Evolutionary conservation across 2,329 filamentous ascomycete species (phyloP).

Genomic region (Sphaerulina populicola): DNA sequence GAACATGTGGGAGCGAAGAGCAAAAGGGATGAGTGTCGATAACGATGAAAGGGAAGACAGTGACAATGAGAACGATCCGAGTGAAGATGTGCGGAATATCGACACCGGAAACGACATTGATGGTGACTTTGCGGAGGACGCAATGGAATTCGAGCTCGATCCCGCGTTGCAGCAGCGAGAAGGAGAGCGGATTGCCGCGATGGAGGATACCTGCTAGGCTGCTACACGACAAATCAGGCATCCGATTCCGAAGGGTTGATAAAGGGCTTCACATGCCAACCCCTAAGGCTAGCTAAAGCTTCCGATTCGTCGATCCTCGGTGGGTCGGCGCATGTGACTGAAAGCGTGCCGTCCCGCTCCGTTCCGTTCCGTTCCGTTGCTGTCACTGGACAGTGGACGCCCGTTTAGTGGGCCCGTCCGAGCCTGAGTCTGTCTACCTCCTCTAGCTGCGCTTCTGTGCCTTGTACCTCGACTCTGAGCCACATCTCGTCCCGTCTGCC

Average conservation of each 20-base stretch:
- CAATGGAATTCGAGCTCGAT: not conserved
- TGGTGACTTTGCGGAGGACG: slow-evolving; percentile 6
- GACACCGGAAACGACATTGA: slow-evolving; percentile 9
- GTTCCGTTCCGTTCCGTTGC: too few relatives aligned
- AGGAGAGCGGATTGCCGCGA: not conserved
- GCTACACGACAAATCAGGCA: not conserved
- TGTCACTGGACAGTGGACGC: too few relatives aligned
- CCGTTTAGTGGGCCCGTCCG: not conserved
- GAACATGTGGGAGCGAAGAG: slow-evolving; percentile 12
- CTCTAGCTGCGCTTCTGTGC: not conserved
- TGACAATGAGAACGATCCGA: slow-evolving; percentile 10
- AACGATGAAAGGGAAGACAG: slow-evolving; percentile 12
- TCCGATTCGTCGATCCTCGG: not conserved
- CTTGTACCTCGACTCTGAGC: not conserved
- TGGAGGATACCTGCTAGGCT: too few relatives aligned
- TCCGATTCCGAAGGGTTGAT: not conserved
- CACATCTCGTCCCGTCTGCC: not conserved
- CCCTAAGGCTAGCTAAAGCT: not conserved
- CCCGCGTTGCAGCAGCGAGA: not conserved
- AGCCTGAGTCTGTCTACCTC: not conserved
- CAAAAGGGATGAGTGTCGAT: slow-evolving; percentile 13
- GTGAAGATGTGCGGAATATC: slow-evolving; percentile 8
- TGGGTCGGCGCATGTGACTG: not conserved
- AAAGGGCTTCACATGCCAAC: not conserved
- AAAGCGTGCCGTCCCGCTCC: too few relatives aligned